Percentiles rank a stretch among this genome's conserved stretches.
Evolutionary conservation across 768 basidiomycete genomes (phyloP).

Genomic region (Mrakia gelida): DNA sequence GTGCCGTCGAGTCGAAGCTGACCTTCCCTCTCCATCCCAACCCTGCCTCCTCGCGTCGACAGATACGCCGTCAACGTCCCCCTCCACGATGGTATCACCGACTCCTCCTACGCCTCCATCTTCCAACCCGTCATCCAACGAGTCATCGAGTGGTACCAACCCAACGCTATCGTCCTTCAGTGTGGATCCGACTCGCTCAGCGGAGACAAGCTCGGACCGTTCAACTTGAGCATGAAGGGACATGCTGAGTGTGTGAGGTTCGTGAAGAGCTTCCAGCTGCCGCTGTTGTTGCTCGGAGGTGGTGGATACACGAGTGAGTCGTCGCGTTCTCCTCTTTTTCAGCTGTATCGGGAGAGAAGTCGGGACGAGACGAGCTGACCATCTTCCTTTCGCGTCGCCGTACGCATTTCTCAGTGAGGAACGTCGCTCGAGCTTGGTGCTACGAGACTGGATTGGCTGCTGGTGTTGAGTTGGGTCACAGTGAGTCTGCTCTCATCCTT

Average conservation of each 20-base stretch:
- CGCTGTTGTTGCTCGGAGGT: slow-evolving; percentile 88
- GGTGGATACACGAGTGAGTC: slow-evolving; percentile 75
- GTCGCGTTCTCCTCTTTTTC: background rate
- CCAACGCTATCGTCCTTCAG: slow-evolving; percentile 91
- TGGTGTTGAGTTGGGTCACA: slow-evolving; percentile 81
- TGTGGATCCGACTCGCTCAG: slow-evolving; percentile 96
- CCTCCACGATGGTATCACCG: slow-evolving; percentile 86
- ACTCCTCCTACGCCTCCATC: slow-evolving; percentile 88
- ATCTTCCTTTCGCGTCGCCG: background rate
- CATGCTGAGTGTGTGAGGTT: slow-evolving; percentile 97
- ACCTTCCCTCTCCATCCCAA: background rate
- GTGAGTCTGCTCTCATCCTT: slow-evolving; percentile 48
- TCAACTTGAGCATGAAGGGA: slow-evolving; percentile 95
- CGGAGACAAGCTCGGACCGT: slow-evolving; percentile 90
- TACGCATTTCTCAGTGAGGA: slow-evolving; percentile 60
- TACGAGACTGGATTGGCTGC: slow-evolving; percentile 98
- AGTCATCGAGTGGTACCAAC: slow-evolving; percentile 92
- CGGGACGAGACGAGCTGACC: background rate
- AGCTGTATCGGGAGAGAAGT: too few relatives aligned
- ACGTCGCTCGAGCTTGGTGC: slow-evolving; percentile 94
- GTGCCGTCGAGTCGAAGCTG: background rate
- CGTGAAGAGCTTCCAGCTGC: slow-evolving; percentile 92
- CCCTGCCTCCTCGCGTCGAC: background rate
- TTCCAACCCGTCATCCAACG: slow-evolving; percentile 92
- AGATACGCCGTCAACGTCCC: slow-evolving; percentile 92